These are phyloP conservation scores for Colletotrichum camelliae DNA, from an alignment of 2,329 filamentous ascomycete species.

Conservation along the genomic window DNA sequence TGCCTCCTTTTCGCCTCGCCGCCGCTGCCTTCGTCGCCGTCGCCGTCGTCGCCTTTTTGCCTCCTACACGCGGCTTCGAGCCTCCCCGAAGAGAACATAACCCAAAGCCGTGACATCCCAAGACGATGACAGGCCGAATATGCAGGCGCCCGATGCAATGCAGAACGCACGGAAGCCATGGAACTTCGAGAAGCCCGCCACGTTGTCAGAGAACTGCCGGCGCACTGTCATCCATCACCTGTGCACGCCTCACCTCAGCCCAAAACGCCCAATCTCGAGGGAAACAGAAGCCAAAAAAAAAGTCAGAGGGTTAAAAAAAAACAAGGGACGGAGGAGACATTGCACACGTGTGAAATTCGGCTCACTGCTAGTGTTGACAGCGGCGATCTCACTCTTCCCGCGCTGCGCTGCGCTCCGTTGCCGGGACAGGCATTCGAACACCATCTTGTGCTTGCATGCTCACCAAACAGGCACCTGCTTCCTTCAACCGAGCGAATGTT, in stretches of 20 bases:
- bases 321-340: background rate
- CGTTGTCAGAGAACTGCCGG: background rate
- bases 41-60: background rate
- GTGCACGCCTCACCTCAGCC: background rate
- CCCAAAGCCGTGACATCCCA: background rate
- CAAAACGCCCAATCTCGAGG: background rate
- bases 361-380: background rate
- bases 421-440: background rate
- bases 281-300: background rate
- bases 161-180: background rate
- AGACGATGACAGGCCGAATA: background rate
- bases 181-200: constrained; percentile 2
- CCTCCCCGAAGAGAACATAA: background rate
- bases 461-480: background rate
- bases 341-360: background rate
- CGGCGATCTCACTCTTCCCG: background rate
- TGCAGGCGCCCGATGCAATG: background rate
- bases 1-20: background rate
- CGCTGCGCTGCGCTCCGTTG: background rate
- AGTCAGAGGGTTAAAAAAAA: background rate
- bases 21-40: background rate
- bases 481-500: background rate
- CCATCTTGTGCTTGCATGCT: background rate
- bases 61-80: background rate
- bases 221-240: background rate